A percentile compares a stretch with the other conserved stretches of the same genome.
phyloP scores from a whole-genome alignment of 1,139 yeast genomes.

The Lodderomyces theae region DNA sequence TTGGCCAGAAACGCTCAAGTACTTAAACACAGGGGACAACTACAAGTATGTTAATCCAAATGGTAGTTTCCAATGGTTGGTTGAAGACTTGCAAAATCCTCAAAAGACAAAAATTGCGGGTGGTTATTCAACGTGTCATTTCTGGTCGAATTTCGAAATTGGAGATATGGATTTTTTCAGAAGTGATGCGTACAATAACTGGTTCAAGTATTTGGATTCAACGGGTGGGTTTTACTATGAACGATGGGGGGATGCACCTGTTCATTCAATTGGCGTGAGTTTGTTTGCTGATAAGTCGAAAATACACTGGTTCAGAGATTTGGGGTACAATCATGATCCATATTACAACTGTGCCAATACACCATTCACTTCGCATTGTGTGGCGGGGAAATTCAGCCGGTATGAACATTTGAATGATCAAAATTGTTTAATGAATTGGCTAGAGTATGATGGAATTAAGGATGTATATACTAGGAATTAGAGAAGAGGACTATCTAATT shows the following conservation, averaged over 20 bases:
- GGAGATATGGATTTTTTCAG: conserved; percentile 81
- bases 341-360: conserved; percentile 68
- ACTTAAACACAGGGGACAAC: conserved; percentile 53
- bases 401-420: conserved; percentile 50
- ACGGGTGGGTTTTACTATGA: conserved; percentile 83
- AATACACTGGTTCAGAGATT: conserved; percentile 86
- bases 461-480: conserved; percentile 10
- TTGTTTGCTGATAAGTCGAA: conserved; percentile 67
- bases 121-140: conserved; percentile 83
- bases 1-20: conserved; percentile 69
- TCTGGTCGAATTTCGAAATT: conserved; percentile 85
- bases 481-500: neutral
- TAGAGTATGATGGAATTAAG: conserved; percentile 36
- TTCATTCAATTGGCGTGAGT: conserved; percentile 72
- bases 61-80: conserved; percentile 71
- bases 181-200: conserved; percentile 58
- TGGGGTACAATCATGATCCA: conserved; percentile 76
- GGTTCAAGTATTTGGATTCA: conserved; percentile 62
- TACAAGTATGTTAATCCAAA: conserved; percentile 54
- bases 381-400: conserved; percentile 30
- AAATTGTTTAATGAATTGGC: conserved; percentile 75
- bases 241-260: conserved; percentile 93
- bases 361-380: conserved; percentile 28
- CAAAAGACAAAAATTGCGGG: conserved; percentile 48
- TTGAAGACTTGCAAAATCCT: conserved; percentile 64